Percentiles rank a stretch among this genome's conserved stretches.
Conservation (phyloP, 305 asterid genomes). For the Withania somnifera region DNA sequence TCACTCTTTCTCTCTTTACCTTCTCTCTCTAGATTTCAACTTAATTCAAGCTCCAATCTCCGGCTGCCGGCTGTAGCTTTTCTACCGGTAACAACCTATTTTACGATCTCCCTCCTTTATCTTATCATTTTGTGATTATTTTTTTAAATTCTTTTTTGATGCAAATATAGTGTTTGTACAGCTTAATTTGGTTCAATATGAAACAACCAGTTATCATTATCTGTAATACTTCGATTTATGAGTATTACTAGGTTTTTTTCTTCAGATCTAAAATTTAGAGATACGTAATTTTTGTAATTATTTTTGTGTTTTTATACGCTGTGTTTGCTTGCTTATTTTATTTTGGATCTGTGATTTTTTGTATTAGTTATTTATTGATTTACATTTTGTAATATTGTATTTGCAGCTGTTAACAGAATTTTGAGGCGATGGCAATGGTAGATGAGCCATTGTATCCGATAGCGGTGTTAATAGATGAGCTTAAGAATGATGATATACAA, state of each 20-base stretch:
- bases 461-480: slow-evolving; percentile 84
- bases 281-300: neutral
- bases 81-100: slow-evolving; percentile 26
- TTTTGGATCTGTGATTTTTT: neutral
- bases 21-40: slow-evolving; percentile 11
- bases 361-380: neutral
- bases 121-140: neutral
- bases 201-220: neutral
- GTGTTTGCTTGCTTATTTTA: slow-evolving; percentile 4
- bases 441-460: slow-evolving; percentile 92
- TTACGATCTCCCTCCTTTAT: neutral
- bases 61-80: slow-evolving; percentile 29
- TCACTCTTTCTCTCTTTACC: slow-evolving; percentile 11
- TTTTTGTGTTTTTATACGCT: neutral
- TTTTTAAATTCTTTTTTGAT: too few species aligned
- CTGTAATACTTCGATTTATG: neutral
- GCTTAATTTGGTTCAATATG: neutral
- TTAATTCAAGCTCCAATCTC: slow-evolving; percentile 20
- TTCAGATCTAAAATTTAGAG: slow-evolving; percentile 30
- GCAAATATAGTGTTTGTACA: neutral
- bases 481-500: slow-evolving; percentile 82
- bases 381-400: neutral
- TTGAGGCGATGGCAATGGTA: slow-evolving; percentile 61
- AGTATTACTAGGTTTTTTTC: neutral
- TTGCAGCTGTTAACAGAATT: neutral